A percentile compares a stretch with the other conserved stretches of the same genome.
Evolutionary conservation across 805 yeast genomes (phyloP).

Genomic region (Metschnikowia baotianmanensis): DNA sequence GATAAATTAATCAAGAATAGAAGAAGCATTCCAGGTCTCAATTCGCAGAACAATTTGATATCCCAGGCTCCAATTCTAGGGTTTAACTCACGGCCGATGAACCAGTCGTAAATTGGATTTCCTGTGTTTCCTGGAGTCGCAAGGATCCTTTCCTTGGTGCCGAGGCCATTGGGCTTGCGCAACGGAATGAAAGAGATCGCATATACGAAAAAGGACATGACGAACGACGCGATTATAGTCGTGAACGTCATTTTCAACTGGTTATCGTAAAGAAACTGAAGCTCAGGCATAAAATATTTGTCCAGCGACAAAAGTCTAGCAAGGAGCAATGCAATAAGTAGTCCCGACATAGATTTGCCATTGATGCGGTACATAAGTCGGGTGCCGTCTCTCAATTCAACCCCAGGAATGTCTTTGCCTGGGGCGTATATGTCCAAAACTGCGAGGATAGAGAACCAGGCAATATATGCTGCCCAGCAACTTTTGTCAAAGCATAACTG

Average conservation of each 20-base stretch:
- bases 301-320: conserved; percentile 51
- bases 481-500: conserved; percentile 39
- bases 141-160: conserved; percentile 64
- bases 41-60: conserved; percentile 86
- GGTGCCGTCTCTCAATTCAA: conserved; percentile 72
- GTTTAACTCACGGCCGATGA: conserved; percentile 93
- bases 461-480: conserved; percentile 62
- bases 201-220: conserved; percentile 65
- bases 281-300: conserved; percentile 67
- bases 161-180: conserved; percentile 46
- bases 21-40: conserved; percentile 89
- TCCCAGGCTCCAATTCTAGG: conserved; percentile 87
- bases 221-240: conserved; percentile 60
- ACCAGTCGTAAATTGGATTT: conserved; percentile 81
- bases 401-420: conserved; percentile 64
- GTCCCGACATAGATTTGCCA: conserved; percentile 58
- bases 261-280: conserved; percentile 70
- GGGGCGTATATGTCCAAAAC: conserved; percentile 65
- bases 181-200: conserved; percentile 64
- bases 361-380: conserved; percentile 73
- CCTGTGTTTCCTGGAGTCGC: conserved; percentile 88
- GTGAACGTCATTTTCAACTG: conserved; percentile 62
- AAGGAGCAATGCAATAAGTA: conserved; percentile 36
- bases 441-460: conserved; percentile 71
- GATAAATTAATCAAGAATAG: conserved; percentile 81